Evolutionary conservation across 73 alveolate genomes (phyloP).

Genomic region (Paramecium sonneborni): DNA sequence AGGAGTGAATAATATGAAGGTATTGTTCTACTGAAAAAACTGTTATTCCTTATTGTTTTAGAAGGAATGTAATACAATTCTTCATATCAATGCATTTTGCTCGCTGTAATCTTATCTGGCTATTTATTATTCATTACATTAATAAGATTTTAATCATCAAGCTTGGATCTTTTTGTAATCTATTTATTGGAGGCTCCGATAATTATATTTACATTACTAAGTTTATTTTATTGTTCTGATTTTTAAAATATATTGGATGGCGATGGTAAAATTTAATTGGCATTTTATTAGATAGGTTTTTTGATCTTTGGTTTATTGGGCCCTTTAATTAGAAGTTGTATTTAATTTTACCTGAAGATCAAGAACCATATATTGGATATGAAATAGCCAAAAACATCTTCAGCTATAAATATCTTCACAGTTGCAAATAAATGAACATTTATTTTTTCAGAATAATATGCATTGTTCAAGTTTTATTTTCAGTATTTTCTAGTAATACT

Average conservation of each 20-base stretch:
- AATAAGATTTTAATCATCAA: too few relatives aligned
- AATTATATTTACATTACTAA: not conserved
- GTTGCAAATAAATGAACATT: too few relatives aligned
- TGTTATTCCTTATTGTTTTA: not conserved
- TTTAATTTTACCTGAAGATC: too few relatives aligned
- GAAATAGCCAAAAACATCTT: too few relatives aligned
- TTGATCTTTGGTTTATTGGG: not conserved
- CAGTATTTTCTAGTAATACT: too few relatives aligned
- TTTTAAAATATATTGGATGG: not conserved
- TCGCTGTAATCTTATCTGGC: not conserved
- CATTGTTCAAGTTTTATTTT: too few relatives aligned
- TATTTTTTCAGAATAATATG: too few relatives aligned
- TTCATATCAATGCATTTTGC: too few relatives aligned
- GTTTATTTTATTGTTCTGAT: not conserved
- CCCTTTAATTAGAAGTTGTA: not conserved
- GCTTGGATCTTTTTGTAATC: too few relatives aligned
- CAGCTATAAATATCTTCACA: too few relatives aligned
- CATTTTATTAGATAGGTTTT: not conserved
- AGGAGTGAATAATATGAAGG: not conserved
- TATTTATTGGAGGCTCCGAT: not conserved
- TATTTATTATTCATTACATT: not conserved
- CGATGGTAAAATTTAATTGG: not conserved
- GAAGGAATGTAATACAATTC: too few relatives aligned
- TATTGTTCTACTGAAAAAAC: not conserved
- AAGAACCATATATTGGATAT: too few relatives aligned